A percentile compares a stretch with the other conserved stretches of the same genome.
Conservation (phyloP, 2,329 filamentous ascomycete species). For the Cladosporium sp. region DNA sequence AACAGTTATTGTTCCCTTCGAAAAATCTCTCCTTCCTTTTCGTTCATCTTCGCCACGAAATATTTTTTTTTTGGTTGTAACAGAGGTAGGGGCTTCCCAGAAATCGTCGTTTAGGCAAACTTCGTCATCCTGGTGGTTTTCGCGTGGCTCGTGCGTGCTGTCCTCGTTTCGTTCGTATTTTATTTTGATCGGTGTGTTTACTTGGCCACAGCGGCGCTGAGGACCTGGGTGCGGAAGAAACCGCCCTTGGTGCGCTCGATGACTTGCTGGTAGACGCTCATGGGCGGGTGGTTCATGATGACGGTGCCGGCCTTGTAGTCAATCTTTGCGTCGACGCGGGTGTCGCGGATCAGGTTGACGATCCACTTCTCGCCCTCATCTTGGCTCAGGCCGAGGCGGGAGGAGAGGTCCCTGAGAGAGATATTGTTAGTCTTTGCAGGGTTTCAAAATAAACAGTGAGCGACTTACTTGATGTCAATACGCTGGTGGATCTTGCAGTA, state of each 20-base stretch:
- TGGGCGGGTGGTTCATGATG: constrained; percentile 98
- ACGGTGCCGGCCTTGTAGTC: constrained; percentile 98
- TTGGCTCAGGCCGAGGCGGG: constrained; percentile 81
- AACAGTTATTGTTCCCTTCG: neutral
- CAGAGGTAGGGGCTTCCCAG: neutral
- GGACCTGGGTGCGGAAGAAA: constrained; percentile 96
- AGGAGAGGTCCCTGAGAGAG: constrained; percentile 67
- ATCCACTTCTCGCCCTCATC: constrained; percentile 99
- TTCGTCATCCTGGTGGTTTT: neutral
- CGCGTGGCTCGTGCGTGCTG: constrained; percentile 4
- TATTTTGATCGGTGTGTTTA: constrained; percentile 20
- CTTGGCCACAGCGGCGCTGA: constrained; percentile 57
- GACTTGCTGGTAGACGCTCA: constrained; percentile 98
- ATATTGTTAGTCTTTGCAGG: constrained; percentile 20
- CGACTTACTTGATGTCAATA: constrained; percentile 81
- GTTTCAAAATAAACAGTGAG: neutral
- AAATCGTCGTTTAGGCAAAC: neutral
- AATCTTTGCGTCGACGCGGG: constrained; percentile 95
- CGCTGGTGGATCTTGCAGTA: constrained; percentile 99
- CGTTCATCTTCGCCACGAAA: neutral
- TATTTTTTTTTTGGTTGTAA: neutral
- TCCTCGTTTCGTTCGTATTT: constrained; percentile 7
- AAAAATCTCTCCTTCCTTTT: neutral
- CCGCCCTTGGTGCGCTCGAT: constrained; percentile 98
- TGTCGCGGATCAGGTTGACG: constrained; percentile 97